Evolutionary conservation across 495 filamentous ascomycete species (phyloP), one percentile per base, ranked within the genome.

Genomic region (Saxispiralis lemnorum): DNA sequence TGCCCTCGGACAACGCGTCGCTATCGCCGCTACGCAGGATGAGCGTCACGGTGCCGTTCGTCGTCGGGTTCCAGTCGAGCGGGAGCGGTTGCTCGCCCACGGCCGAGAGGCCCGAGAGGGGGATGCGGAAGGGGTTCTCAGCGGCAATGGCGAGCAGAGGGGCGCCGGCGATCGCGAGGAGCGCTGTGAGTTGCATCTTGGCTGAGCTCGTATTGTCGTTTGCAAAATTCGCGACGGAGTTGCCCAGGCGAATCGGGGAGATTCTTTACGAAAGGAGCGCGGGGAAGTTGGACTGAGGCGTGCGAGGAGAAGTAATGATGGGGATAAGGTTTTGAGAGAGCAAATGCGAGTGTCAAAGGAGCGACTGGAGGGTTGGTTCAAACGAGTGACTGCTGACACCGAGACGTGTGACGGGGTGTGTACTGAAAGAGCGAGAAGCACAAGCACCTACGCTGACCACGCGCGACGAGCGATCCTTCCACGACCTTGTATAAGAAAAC

Each of bases 61-160:
- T 71, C 35, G 63, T 68, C 6, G 67, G 67, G 34, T 56, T 61
- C 76, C 76, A 81, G 19, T 43, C 66, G 35, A 81, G 54, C 14
- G 66, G 69, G 28, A 66, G 64, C 1, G 67, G 39, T 45, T 64
- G 20, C 12, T 75, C 76, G 16, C 68, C 67, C 2, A 59, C 62
- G 52, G 76, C 63, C 14, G 49, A 43, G 31, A 66, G 66, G 17
- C 68, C 66, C 18, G 48, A 56, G 7, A 41, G 28, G 11, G 73
- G 69, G 47, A 65, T 61, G 18, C 62, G 71, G 62, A 79, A 78
- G 24, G 72, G 59, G 49, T 78, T 79, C 9, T 45, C 45, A 9
- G 49, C 30, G 2, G 55, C 45, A 30, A 42, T 32, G 11, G 44
- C 48, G 28, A 56, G 31, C 21, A 52, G 39, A 15, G 39, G 40